phyloP scores from a whole-genome alignment of 495 filamentous ascomycete species.

The Neurospora intermedia region DNA sequence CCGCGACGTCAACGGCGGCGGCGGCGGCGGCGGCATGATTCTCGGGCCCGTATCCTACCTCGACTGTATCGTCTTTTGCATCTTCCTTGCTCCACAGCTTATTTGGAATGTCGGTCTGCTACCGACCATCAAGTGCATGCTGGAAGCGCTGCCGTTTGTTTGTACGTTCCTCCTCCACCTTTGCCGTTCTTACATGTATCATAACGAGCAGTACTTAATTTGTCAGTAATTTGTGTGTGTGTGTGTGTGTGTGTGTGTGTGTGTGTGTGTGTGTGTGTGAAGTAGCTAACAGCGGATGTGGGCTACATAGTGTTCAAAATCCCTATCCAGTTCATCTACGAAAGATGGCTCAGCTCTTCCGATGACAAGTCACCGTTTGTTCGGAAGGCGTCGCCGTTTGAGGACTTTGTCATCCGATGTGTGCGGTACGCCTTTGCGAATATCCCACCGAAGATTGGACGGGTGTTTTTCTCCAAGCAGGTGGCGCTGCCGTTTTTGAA shows the following conservation, averaged over 20 bases:
- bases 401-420: slow-evolving; percentile 62
- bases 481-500: slow-evolving; percentile 61
- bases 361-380: slow-evolving; percentile 45
- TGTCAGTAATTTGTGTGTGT: no score
- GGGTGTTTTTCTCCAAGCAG: slow-evolving; percentile 63
- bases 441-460: slow-evolving; percentile 52
- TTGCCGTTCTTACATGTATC: background rate
- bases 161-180: slow-evolving; percentile 30
- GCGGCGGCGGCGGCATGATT: slow-evolving; percentile 31
- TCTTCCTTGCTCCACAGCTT: slow-evolving; percentile 54
- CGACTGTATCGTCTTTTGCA: slow-evolving; percentile 58
- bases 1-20: background rate
- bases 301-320: slow-evolving; percentile 39
- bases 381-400: slow-evolving; percentile 54
- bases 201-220: background rate
- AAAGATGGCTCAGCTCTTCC: slow-evolving; percentile 41
- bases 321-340: slow-evolving; percentile 44
- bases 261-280: background rate
- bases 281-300: background rate
- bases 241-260: background rate
- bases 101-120: slow-evolving; percentile 49
- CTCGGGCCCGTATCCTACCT: slow-evolving; percentile 57
- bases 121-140: slow-evolving; percentile 41
- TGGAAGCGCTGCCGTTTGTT: slow-evolving; percentile 59
- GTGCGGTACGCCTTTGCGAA: slow-evolving; percentile 66